Evolutionary conservation across 164 flowering plant species (phyloP), one percentile per base, ranked within the genome.

Genomic region (Liquidambar formosana): DNA sequence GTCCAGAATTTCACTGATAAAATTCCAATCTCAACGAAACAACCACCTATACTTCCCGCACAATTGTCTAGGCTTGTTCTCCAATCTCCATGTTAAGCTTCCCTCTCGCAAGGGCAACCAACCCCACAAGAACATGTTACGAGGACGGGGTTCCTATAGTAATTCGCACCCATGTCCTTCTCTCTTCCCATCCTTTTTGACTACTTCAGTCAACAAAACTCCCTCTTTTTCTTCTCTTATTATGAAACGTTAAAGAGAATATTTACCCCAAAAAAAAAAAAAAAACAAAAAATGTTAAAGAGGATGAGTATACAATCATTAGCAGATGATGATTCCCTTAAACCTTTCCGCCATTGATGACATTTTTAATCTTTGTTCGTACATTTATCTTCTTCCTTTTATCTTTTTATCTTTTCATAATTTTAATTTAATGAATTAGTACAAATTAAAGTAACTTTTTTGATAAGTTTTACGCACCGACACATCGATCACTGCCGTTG

Each of bases 401-500:
- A 46, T 46, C 3, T 13, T 12, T 16, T 12, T 1, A 8, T 8
- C 49, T 47, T 64, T 23, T 27, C 14, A 25, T 11, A 14, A 33
- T 6, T 6, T 33, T 33, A 33, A 33, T 33, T 33, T 33, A n/a
- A n/a, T n/a, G n/a, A 22, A 46, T 43, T n/a, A 25, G 16, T 16
- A 2, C 47, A 11, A 8, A n/a, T 6, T 12, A 57, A 57, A 57
- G 41, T 44, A 23, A 28, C 14, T 45, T 57, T 57, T 41, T 23
- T 11, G 74, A 65, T 65, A 49, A 21, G 61, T 72, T 52, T 61
- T 25, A 72, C 71, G 75, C 76, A 67, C 76, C 76, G 76, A 66
- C 76, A 61, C 53, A 56, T 70, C 67, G 61, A 73, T 62, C 60
- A 45, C 44, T 25, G 43, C 44, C 66, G 8, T 27, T 13, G 8